Evolutionary conservation across 768 basidiomycete species (phyloP), one percentile per base, ranked within the genome.

Genomic region (Daedalea quercina): DNA sequence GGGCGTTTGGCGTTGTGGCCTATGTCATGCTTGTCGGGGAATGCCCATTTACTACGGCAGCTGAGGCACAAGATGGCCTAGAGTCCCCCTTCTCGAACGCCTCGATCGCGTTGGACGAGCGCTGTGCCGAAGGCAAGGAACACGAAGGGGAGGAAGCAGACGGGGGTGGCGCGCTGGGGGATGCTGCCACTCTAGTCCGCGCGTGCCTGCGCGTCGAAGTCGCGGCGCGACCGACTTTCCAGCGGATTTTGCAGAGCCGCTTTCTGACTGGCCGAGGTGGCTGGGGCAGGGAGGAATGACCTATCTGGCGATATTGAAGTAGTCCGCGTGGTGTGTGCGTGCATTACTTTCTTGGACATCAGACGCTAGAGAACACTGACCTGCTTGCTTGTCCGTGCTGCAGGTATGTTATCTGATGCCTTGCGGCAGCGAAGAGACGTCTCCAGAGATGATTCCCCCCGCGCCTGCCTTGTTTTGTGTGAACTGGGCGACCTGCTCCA

Each of bases 1-100:
- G 95, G 94, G 95, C 95, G 0, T 90, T 95, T 55, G 95, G 95
- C 13, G 94, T 98, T 22, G 92, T 99, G 20, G 93, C 86, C 12
- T 99, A 94, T 67, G 95, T 99, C 52, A 80, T 99, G 56, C 78
- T 98, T 17, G 80, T 87, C 20, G 91, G 92, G 6, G 92, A 95
- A 72, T 94, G 92, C 63, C 91, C 91, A 1, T 94, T 94, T 72
- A 82, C 85, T 71, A 91, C 88, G 17, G 86, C 94, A 1, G 87
- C 84, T 35, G 94, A 97, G 66, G 91, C 94, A 0, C 90, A 94
- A 60, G 87, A 84, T 43, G 91, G 93, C 1, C 73, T 95, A 9
- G 70, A 74, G 43, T 87, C 87, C 0, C 85, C 85, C 0, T 87
- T 89, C 62, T 79, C 87, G 1, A 85, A 78, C 53, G 84, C 88